Evolutionary conservation across 345 rosid genomes (phyloP), one percentile per base, ranked within the genome.

Genomic region (Dimocarpus longan): DNA sequence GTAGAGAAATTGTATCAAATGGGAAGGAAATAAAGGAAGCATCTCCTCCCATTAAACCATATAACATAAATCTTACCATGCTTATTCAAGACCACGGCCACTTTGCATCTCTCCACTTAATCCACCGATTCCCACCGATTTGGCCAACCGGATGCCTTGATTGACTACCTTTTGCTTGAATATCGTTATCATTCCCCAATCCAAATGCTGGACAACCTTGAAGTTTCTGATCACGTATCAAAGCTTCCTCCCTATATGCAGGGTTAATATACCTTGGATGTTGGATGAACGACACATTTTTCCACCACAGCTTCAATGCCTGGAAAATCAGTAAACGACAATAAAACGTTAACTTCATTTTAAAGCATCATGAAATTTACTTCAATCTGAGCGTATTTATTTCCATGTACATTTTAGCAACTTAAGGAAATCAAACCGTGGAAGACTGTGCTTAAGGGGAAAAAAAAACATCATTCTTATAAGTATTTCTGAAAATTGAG

Each of bases 241-340:
- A 70, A 71, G 97, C 87, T 59, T 91, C 98, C 76, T 90, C 90
- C 81, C 85, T 87, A 74, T 92, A 93, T 21, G 70, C 74, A 40
- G 95, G 95, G 40, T 85, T 86, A 18, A 86, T 71, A 80, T 89
- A 87, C 79, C 92, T 92, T 3, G 97, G 94, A 57, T 96, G 99
- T 82, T 88, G 95, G 60, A 93, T 82, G 70, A 93, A 91, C 16
- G 85, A 63, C 82, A 96, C 94, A 54, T 87, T 90, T 81, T 90
- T 89, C 97, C 98, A 96, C 97, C 97, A 93, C 1, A 95, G 91
- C 82, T 89, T 85, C 42, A 96, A 71, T 80, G 99, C 99, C 99
- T 96, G 71, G 50, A 75, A 59, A 75, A 37, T 13, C 26, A 19
- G 71, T 46, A 12, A 64, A 73, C 40, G 37, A 68, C 2, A 18